Conservation (phyloP, 1,284 basidiomycete genomes). For the Stereum hirsutum region DNA sequence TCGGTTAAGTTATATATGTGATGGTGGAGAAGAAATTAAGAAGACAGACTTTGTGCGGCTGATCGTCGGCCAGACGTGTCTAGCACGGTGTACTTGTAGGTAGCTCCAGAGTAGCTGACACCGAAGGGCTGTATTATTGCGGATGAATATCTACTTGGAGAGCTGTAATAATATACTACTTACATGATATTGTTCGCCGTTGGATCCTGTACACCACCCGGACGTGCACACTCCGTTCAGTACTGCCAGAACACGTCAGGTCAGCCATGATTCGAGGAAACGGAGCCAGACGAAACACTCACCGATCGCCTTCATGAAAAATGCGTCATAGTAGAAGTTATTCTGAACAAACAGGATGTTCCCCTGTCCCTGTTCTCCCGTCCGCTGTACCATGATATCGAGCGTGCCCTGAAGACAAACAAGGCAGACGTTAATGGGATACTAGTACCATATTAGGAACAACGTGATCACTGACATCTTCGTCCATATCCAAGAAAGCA, state of each 20-base stretch:
- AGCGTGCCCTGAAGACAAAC: conserved; percentile 65
- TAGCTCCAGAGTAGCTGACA: conserved; percentile 88
- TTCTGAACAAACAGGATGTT: conserved; percentile 86
- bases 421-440: no score
- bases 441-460: neutral
- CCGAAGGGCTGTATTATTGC: conserved; percentile 67
- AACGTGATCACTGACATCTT: conserved; percentile 64
- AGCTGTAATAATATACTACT: conserved; percentile 15
- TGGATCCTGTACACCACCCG: conserved; percentile 58
- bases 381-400: conserved; percentile 86
- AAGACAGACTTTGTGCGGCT: conserved; percentile 72
- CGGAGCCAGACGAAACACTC: conserved; percentile 12
- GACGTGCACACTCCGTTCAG: conserved; percentile 89
- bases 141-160: neutral
- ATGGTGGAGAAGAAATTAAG: conserved; percentile 2
- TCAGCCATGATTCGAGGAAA: neutral
- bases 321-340: conserved; percentile 98
- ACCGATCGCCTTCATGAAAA: conserved; percentile 97
- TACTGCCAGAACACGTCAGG: conserved; percentile 37
- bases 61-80: conserved; percentile 88
- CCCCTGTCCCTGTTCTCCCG: conserved; percentile 54
- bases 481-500: conserved; percentile 89
- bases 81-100: conserved; percentile 95
- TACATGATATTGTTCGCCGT: conserved; percentile 65
- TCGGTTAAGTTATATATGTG: neutral